Evolutionary conservation across 768 basidiomycete genomes (phyloP).

Genomic region (Mycena polygramma): DNA sequence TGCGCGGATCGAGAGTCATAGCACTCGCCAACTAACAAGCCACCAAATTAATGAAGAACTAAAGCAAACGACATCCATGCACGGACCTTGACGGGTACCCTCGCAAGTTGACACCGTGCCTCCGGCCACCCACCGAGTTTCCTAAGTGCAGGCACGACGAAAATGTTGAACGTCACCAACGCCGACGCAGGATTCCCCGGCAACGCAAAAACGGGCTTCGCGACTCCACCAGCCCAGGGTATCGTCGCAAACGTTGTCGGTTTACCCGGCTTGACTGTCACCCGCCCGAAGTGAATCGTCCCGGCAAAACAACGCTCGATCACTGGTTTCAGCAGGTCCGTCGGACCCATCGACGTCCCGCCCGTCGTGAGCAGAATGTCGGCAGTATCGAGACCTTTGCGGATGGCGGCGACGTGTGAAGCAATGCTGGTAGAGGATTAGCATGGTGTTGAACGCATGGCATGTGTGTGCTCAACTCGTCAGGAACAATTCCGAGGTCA

Average conservation of each 20-base stretch:
- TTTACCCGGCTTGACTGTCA: constrained; percentile 87
- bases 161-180: constrained; percentile 87
- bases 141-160: constrained; percentile 86
- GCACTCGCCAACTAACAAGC: constrained; percentile 62
- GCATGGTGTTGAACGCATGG: not conserved
- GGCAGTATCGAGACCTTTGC: constrained; percentile 67
- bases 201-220: constrained; percentile 83
- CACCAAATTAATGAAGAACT: not conserved
- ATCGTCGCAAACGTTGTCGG: constrained; percentile 92
- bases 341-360: constrained; percentile 92
- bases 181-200: constrained; percentile 93
- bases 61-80: not conserved
- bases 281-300: constrained; percentile 87
- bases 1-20: constrained; percentile 79
- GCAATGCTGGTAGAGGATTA: constrained; percentile 56
- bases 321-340: constrained; percentile 89
- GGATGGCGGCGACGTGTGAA: constrained; percentile 70
- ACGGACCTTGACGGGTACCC: constrained; percentile 74
- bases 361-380: constrained; percentile 90
- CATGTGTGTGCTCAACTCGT: constrained; percentile 63
- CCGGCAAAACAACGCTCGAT: constrained; percentile 85
- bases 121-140: constrained; percentile 77
- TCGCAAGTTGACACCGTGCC: constrained; percentile 67
- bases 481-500: constrained; percentile 85
- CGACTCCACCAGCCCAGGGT: constrained; percentile 53